Conservation (phyloP, 2,329 filamentous ascomycete species). For the Colletotrichum tanaceti region DNA sequence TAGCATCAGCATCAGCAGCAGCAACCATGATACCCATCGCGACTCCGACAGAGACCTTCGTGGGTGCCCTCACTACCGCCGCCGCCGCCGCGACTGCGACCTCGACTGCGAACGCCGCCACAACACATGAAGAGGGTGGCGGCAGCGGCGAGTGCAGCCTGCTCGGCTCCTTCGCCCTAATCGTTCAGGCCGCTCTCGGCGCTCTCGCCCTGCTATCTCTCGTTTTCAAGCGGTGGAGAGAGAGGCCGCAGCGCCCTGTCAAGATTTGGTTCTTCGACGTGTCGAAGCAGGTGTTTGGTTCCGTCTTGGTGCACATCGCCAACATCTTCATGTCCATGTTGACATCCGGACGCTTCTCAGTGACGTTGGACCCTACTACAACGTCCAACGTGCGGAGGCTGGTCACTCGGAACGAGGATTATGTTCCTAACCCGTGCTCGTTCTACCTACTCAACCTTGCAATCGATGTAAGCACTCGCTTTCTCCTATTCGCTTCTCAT, state of each 20-base stretch:
- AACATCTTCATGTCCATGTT: conserved; percentile 98
- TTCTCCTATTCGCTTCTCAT: not conserved
- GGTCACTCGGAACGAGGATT: conserved; percentile 60
- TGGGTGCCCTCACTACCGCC: conserved; percentile 46
- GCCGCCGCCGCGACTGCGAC: conserved; percentile 43
- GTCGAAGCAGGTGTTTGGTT: conserved; percentile 96
- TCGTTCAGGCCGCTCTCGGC: conserved; percentile 90
- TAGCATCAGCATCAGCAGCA: conserved; percentile 30
- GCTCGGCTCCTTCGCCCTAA: conserved; percentile 87
- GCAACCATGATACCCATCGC: conserved; percentile 30
- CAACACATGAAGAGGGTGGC: conserved; percentile 56
- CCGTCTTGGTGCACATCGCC: conserved; percentile 87
- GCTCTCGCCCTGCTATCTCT: conserved; percentile 84
- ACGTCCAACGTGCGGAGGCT: conserved; percentile 52
- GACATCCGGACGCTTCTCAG: conserved; percentile 84
- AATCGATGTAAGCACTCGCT: conserved; percentile 82
- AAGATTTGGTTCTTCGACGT: conserved; percentile 99
- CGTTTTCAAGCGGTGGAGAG: conserved; percentile 93
- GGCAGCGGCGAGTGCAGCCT: conserved; percentile 81
- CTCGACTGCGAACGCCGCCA: conserved; percentile 45
- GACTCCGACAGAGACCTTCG: conserved; percentile 39
- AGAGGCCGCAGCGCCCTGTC: conserved; percentile 88
- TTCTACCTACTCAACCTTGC: conserved; percentile 95
- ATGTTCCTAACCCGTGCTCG: conserved; percentile 91
- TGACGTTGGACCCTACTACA: conserved; percentile 65